Conservation (phyloP, 2,329 filamentous ascomycete genomes). For the Aspergillus brasiliensis region DNA sequence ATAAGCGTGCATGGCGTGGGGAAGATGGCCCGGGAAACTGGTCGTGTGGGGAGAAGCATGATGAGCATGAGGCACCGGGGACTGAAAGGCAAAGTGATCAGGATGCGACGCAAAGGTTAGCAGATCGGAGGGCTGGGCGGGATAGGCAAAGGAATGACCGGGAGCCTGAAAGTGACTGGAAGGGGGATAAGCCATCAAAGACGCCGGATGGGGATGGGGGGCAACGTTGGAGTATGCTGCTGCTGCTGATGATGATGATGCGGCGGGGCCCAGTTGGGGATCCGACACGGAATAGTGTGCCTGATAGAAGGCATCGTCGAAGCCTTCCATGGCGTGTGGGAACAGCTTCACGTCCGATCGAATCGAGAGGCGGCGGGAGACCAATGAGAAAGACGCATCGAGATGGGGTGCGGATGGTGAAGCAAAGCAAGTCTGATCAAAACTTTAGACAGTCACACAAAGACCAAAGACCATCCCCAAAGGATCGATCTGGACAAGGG, state of each 20-base stretch:
- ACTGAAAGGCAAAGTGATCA: constrained; percentile 18
- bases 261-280: constrained; percentile 7
- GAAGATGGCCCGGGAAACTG: constrained; percentile 22
- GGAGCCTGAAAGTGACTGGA: constrained; percentile 15
- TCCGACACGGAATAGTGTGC: constrained; percentile 16
- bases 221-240: constrained; percentile 6
- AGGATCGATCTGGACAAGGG: too few species aligned
- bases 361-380: constrained; percentile 12
- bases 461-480: neutral
- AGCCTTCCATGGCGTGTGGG: constrained; percentile 19
- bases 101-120: constrained; percentile 21
- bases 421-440: neutral
- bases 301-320: constrained; percentile 20
- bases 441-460: neutral
- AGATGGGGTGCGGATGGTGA: neutral
- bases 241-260: neutral
- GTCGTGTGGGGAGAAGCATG: neutral
- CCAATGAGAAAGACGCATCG: constrained; percentile 22
- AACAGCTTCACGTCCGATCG: constrained; percentile 21
- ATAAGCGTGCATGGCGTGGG: constrained; percentile 31
- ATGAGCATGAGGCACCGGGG: neutral
- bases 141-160: constrained; percentile 18
- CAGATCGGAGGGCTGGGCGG: constrained; percentile 12
- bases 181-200: constrained; percentile 15
- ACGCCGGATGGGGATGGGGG: constrained; percentile 14